Percentiles rank a stretch among this genome's conserved stretches.
phyloP scores from a whole-genome alignment of 2,329 filamentous ascomycete genomes.

The Curvularia sp. region DNA sequence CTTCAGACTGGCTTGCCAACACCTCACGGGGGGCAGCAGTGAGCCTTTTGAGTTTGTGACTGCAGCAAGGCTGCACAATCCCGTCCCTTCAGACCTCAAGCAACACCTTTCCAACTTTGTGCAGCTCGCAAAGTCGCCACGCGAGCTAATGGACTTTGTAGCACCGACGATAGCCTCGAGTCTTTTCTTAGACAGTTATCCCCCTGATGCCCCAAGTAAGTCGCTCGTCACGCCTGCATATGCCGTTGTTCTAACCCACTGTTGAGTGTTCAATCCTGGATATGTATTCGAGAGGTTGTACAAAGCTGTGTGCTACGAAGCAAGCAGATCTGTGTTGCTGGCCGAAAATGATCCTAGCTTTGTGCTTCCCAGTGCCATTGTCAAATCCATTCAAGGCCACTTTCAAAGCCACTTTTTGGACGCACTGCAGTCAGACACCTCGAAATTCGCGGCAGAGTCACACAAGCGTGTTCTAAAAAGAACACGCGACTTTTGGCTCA shows the following conservation, averaged over 20 bases:
- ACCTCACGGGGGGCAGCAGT: slow-evolving; percentile 14
- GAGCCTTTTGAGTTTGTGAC: slow-evolving; percentile 34
- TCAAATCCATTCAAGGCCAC: neutral
- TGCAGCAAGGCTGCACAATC: slow-evolving; percentile 28
- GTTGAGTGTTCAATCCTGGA: neutral
- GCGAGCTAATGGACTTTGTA: slow-evolving; percentile 32
- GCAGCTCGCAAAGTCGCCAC: slow-evolving; percentile 21
- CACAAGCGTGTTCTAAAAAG: neutral
- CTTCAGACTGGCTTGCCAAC: slow-evolving; percentile 24
- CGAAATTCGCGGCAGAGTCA: neutral
- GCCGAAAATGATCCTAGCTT: neutral
- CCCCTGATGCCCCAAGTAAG: slow-evolving; percentile 17
- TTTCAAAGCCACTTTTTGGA: neutral
- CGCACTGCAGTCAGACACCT: neutral
- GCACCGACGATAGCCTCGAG: slow-evolving; percentile 32
- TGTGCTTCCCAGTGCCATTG: neutral
- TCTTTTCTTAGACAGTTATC: slow-evolving; percentile 36
- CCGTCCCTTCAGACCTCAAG: slow-evolving; percentile 24
- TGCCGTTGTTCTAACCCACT: neutral
- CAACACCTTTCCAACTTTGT: slow-evolving; percentile 32
- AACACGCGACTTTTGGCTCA: neutral
- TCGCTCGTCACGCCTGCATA: neutral
- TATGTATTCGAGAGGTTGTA: slow-evolving; percentile 2
- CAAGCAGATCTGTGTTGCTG: neutral
- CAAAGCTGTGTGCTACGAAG: neutral